These are phyloP conservation scores for Eucalyptus victrix DNA, from an alignment of 345 rosid genomes.

Conservation along the genomic window DNA sequence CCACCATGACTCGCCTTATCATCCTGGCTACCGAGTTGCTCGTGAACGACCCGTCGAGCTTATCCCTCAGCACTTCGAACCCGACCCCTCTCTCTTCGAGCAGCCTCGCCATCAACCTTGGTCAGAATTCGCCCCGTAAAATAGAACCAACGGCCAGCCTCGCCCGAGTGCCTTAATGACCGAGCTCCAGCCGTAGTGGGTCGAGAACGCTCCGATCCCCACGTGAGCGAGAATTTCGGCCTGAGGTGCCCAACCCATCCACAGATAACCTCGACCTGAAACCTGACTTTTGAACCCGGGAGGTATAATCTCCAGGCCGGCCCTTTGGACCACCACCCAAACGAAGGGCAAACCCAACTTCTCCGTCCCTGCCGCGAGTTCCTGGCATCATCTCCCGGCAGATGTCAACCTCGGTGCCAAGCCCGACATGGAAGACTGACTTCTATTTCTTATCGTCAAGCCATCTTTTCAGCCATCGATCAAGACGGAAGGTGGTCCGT, in stretches of 20 bases:
- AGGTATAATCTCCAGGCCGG: neutral
- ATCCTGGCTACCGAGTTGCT: neutral
- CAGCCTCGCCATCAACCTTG: neutral
- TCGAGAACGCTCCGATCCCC: slow-evolving; percentile 6
- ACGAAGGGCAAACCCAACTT: neutral
- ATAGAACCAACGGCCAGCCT: neutral
- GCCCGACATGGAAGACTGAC: neutral
- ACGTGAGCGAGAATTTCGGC: neutral
- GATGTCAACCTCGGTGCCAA: neutral
- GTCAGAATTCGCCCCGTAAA: neutral
- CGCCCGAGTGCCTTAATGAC: neutral
- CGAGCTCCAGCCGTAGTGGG: neutral
- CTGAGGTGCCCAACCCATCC: slow-evolving; percentile 4
- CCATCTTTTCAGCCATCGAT: too few species aligned
- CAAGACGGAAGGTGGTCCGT: too few species aligned
- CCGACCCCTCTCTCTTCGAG: neutral
- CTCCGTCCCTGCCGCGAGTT: slow-evolving; percentile 1
- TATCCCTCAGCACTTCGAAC: neutral
- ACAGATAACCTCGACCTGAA: neutral
- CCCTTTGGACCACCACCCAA: neutral
- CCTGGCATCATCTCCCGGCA: neutral
- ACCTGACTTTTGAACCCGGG: neutral
- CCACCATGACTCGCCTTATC: neutral
- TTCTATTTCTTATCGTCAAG: neutral
- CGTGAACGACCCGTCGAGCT: neutral